Evolutionary conservation across 148 eudicot genomes (phyloP).

Genomic region (Chenopodium album): DNA sequence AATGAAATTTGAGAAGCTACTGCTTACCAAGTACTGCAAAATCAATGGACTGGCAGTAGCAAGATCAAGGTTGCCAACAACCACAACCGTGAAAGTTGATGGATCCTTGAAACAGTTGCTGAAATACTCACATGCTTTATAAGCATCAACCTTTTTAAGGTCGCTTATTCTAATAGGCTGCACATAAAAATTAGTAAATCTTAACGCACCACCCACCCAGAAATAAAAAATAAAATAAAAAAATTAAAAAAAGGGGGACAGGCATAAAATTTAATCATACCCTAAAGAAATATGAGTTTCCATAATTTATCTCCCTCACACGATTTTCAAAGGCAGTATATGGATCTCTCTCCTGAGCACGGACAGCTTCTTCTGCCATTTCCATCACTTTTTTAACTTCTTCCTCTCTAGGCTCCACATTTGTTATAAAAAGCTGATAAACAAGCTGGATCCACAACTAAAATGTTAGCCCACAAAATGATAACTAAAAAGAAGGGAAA

Average conservation of each 20-base stretch:
- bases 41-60: constrained; percentile 55
- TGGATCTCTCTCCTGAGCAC: constrained; percentile 96
- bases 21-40: constrained; percentile 74
- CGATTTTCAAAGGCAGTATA: constrained; percentile 80
- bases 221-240: constrained; percentile 4
- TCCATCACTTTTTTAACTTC: constrained; percentile 87
- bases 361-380: constrained; percentile 90
- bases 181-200: constrained; percentile 17
- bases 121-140: constrained; percentile 78
- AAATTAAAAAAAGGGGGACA: constrained; percentile 3
- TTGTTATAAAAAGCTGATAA: constrained; percentile 76
- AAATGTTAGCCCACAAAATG: neutral
- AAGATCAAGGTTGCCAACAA: constrained; percentile 81
- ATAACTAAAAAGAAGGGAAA: neutral
- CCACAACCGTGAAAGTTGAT: constrained; percentile 68
- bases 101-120: constrained; percentile 74
- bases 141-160: constrained; percentile 64
- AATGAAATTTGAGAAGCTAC: neutral
- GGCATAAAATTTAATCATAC: constrained; percentile 35
- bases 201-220: neutral
- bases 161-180: constrained; percentile 70
- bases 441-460: constrained; percentile 55
- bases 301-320: constrained; percentile 90
- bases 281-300: constrained; percentile 77
- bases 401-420: constrained; percentile 73